Conservation (phyloP, 768 basidiomycete species). For the Porphyrellus cyaneotinctus region DNA sequence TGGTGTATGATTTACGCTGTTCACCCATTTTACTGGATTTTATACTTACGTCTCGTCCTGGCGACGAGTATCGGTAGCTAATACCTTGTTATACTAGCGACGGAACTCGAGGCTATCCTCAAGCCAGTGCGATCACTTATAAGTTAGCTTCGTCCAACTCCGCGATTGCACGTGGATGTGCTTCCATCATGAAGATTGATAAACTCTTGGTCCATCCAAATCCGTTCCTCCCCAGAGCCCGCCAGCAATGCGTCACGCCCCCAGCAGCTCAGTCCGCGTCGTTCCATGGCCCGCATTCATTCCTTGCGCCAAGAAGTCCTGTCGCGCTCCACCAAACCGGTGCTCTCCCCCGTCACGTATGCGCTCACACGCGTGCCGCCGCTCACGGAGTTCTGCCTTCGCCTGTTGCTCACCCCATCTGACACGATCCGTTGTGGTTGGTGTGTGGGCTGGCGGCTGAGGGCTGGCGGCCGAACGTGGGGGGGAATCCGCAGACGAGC, state of each 20-base stretch:
- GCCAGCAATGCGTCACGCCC: background rate
- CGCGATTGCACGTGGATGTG: no score
- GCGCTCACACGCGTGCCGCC: constrained; percentile 24
- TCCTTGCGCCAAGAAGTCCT: constrained; percentile 8
- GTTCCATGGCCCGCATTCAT: constrained; percentile 8
- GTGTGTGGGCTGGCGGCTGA: no score
- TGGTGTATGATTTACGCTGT: background rate
- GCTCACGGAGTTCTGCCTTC: constrained; percentile 37
- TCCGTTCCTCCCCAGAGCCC: constrained; percentile 46
- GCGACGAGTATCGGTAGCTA: no score
- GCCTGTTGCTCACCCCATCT: constrained; percentile 33
- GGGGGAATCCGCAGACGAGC: no score
- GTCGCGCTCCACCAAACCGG: background rate
- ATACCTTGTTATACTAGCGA: no score
- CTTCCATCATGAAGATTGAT: constrained; percentile 51
- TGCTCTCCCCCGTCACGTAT: constrained; percentile 20
- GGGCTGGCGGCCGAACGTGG: no score
- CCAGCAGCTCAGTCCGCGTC: constrained; percentile 7
- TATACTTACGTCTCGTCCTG: no score
- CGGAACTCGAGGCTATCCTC: no score
- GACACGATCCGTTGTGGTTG: background rate
- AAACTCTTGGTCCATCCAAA: constrained; percentile 53
- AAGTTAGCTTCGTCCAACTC: no score
- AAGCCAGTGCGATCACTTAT: no score
- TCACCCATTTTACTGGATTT: no score